Conservation (phyloP, 2,329 filamentous ascomycete genomes). For the Talaromyces sp. region DNA sequence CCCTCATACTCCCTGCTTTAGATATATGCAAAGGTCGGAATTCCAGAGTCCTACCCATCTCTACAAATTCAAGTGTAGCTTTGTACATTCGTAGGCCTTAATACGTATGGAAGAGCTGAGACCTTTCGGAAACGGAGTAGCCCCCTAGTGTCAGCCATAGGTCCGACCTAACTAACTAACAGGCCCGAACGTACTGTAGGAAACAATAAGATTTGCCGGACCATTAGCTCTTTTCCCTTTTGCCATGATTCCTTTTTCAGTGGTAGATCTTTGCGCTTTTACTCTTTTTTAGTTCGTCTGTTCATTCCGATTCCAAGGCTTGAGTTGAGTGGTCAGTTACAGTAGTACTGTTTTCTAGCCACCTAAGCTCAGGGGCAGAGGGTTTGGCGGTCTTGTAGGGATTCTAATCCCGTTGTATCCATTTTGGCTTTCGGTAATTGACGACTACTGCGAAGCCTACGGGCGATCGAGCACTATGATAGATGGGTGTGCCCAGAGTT, state of each 20-base stretch:
- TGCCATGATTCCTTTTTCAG: neutral
- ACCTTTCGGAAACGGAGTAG: neutral
- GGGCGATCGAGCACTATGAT: neutral
- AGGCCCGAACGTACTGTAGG: neutral
- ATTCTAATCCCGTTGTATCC: neutral
- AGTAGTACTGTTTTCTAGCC: neutral
- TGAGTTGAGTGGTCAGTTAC: neutral
- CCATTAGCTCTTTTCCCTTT: neutral
- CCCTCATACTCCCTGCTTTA: too few species aligned
- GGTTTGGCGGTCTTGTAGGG: neutral
- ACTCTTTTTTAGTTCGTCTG: neutral
- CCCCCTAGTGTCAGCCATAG: neutral
- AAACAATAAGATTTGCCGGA: neutral
- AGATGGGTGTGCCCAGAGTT: neutral
- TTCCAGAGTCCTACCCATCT: neutral
- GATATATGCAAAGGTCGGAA: neutral
- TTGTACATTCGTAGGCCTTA: neutral
- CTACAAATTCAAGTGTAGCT: neutral
- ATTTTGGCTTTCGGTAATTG: neutral
- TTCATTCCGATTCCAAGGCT: neutral
- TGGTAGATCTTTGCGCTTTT: neutral
- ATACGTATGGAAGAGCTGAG: neutral
- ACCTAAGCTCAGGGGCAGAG: neutral
- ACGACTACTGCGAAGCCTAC: neutral
- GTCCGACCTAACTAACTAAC: neutral